Base-by-base conservation (phyloP, 345 rosid species). In the Draba incana region DNA sequence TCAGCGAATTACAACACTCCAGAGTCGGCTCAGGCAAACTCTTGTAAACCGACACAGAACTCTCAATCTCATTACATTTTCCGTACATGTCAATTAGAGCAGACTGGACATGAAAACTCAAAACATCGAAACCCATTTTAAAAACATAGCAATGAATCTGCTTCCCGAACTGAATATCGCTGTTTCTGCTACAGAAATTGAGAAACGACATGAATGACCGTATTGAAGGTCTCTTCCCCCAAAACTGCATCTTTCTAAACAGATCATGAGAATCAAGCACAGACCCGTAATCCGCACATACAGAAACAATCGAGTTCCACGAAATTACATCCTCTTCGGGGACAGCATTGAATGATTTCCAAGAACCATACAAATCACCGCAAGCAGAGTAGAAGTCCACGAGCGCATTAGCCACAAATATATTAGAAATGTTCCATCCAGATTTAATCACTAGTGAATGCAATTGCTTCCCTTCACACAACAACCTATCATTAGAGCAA, bases 341-440 rank as follows among this genome's bases (percentile, higher is more conserved):
- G 60, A 92, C 71, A 57, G 65, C 83, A 52, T 42, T 55, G 55
- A 92, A 86, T 39, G 87, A 80, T 69, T 69, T 80, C 76, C 20
- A 75, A 25, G 92, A 84, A 73, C 79, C 85, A 4, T 9, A 52
- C 46, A 85, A 70, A 66, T 68, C 61, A 23, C 82, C 74, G 62
- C 89, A 86, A 53, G 87, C 84, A 69, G 92, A 85, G 77, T 89
- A 86, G 39, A 84, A 83, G 59, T 89, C 96, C 68, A 89, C 88
- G 16, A 92, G 73, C 28, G 79, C 85, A 83, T 87, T 92, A 46
- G 82, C 86, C 16, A 86, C 79, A 56, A 86, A 92, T 42, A 81
- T 31, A 74, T 84, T 81, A 14, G 74, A 77, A 45, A 55, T 68
- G 25, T 33, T 71, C 84, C 83, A 87, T 42, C 92, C 96, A 54